A percentile compares a stretch with the other conserved stretches of the same genome.
Evolutionary conservation across 208 protist species (phyloP).

Genomic region (Trypanosoma conorhini): DNA sequence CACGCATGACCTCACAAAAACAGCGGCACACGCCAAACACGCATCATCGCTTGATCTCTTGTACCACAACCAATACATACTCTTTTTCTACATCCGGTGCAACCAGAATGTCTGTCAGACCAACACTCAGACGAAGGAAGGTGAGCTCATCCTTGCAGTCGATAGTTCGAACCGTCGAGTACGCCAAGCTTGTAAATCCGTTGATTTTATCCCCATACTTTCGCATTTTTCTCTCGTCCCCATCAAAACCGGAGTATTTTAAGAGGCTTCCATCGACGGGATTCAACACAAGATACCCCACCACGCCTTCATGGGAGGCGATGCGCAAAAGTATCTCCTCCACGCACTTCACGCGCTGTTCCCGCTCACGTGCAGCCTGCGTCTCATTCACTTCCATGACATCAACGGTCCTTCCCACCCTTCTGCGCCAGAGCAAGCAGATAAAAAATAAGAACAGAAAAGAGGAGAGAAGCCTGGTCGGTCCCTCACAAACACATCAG

Average conservation of each 20-base stretch:
- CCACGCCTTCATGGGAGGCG: slow-evolving; percentile 67
- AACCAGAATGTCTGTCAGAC: slow-evolving; percentile 67
- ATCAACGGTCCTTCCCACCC: neutral
- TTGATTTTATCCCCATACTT: slow-evolving; percentile 66
- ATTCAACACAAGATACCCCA: slow-evolving; percentile 81
- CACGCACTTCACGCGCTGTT: slow-evolving; percentile 61
- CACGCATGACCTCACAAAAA: slow-evolving; percentile 8
- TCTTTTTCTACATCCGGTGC: slow-evolving; percentile 77
- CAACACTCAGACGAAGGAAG: slow-evolving; percentile 78
- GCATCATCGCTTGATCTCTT: slow-evolving; percentile 38
- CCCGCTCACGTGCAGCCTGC: slow-evolving; percentile 39
- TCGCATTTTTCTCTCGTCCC: slow-evolving; percentile 38
- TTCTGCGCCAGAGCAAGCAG: neutral
- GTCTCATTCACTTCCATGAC: slow-evolving; percentile 30
- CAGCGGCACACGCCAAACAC: neutral
- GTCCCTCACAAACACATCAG: neutral
- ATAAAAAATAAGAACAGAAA: slow-evolving; percentile 16
- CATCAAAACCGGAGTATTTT: slow-evolving; percentile 59
- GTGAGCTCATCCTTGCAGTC: slow-evolving; percentile 80
- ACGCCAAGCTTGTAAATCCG: slow-evolving; percentile 66
- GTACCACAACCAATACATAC: slow-evolving; percentile 81
- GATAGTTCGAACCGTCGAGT: slow-evolving; percentile 74
- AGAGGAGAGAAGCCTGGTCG: neutral
- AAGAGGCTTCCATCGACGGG: slow-evolving; percentile 57
- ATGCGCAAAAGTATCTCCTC: slow-evolving; percentile 74